Base-by-base conservation (phyloP, 768 basidiomycete genomes). In the Suillus variegatus region DNA sequence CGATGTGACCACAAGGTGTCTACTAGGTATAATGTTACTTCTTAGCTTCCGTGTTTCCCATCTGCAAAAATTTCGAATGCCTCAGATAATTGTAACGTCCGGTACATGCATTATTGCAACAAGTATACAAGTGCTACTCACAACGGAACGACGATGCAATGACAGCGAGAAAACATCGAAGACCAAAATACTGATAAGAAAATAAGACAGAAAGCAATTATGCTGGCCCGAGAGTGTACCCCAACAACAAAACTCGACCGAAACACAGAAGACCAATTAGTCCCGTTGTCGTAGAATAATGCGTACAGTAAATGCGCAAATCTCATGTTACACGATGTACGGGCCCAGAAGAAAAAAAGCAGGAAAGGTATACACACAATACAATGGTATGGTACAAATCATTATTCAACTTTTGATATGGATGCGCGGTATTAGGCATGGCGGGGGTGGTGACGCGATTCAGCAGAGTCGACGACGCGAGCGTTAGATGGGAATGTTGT, bases 301-400 rank as follows among this genome's bases (percentile, higher is more conserved):
- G 66, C 63, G 70, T 77, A 77, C 67, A 66, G 74, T 77, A 77
- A 77, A 78, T 71, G 72, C 71, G 76, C 71, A 73, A 66, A 16
- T 13, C 8, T 78, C 62, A 62, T 70, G 64, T 70, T 77, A 77
- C 76, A 77, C 60, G 44, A 77, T 75, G 69, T 71, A 78, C 74
- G 73, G 38, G 66, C 54, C 56, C 14, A 65, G 72, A 71, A 69
- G 55, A 63, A 62, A 57, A 69, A 65, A 67, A 44, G 38, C 40
- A 58, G 58, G 43, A 60, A 43, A 60, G 57, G 43, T 69, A 75
- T 71, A 71, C 73, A 75, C 76, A 61, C 62, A 71, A 71, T 76
- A 76, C 76, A 76, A 69, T 46, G 62, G 58, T 78, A 75, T 78
- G 74, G 66, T 74, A 78, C 76, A 75, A 61, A 68, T 62, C 46